Base-by-base conservation (phyloP, 805 yeast genomes). In the Candida sanyiensis region DNA sequence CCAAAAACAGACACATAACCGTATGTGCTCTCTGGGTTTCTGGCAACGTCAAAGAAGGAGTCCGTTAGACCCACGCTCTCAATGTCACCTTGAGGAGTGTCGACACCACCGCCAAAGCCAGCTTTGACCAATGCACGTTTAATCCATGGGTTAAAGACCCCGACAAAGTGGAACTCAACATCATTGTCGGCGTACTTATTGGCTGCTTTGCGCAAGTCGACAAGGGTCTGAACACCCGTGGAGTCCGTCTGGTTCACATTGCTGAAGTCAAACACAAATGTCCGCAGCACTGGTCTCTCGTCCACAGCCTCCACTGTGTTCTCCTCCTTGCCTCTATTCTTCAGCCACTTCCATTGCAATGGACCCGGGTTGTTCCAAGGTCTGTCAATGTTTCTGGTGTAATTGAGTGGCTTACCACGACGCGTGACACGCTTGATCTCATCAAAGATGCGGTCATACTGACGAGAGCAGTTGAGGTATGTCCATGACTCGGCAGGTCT, bases 311-410 rank as follows among this genome's bases (percentile, higher is more conserved):
- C 51, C 12, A 35, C 41, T 30, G 54, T 46, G 41, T 52, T 30
- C 44, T 50, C 24, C 53, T 51, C 27, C 23, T 52, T 47, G n/a
- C n/a, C 23, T 43, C 49, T 44, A 50, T 48, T 31, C 51, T 52
- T 16, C 39, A 39, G 25, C 21, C 31, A 31, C 12, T 24, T 30
- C 43, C 58, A 54, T 3, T 44, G 44, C 24, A 67, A 63, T 24
- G 77, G 84, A 46, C 94, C 94, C 13, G 88, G 88, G 54, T 88
- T 90, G 57, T 88, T 88, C 95, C 96, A 89, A 15, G 95, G 89
- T 47, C 88, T 73, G 40, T 81, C 80, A 42, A 66, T 48, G 50
- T 66, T 54, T 40, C 50, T 59, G 35, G 56, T 45, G n/a, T 49
- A 52, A 6, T 45, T 48, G 7, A 57, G 46, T n/a, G 64, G 48